Evolutionary conservation across 2,329 filamentous ascomycete species (phyloP).

Genomic region (Chaetomiaceae sp.): DNA sequence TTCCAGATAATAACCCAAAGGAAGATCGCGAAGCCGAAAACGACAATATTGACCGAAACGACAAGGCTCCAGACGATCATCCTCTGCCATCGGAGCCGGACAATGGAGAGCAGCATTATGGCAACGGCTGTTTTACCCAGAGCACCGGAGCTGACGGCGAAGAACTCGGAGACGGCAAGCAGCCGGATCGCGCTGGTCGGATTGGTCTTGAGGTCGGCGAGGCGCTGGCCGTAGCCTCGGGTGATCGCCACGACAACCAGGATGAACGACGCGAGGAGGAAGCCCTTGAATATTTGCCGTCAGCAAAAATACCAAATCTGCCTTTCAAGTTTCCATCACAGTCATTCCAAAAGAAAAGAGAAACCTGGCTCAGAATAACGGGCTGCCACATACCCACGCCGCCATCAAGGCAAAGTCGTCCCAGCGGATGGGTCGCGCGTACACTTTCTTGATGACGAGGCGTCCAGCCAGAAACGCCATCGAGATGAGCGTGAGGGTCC

Average conservation of each 20-base stretch:
- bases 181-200: neutral
- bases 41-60: neutral
- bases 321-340: too few relatives aligned
- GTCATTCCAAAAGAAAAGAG: too few relatives aligned
- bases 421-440: neutral
- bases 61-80: neutral
- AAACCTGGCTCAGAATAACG: too few relatives aligned
- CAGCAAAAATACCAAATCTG: too few relatives aligned
- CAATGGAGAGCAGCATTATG: neutral
- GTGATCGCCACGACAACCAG: neutral
- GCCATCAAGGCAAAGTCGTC: neutral
- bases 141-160: neutral
- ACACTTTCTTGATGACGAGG: neutral
- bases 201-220: neutral
- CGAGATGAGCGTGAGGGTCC: neutral
- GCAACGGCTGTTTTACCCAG: neutral
- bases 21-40: neutral
- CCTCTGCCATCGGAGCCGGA: neutral
- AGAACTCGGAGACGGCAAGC: neutral
- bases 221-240: conserved; percentile 1
- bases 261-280: neutral
- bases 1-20: conserved; percentile 1
- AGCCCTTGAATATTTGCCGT: too few relatives aligned
- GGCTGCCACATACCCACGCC: neutral
- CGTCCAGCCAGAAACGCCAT: neutral